Percentiles rank a stretch among this genome's conserved stretches.
These are phyloP conservation scores for Xanthoconium stramineum DNA, from an alignment of 768 basidiomycete species.

Conservation along the genomic window DNA sequence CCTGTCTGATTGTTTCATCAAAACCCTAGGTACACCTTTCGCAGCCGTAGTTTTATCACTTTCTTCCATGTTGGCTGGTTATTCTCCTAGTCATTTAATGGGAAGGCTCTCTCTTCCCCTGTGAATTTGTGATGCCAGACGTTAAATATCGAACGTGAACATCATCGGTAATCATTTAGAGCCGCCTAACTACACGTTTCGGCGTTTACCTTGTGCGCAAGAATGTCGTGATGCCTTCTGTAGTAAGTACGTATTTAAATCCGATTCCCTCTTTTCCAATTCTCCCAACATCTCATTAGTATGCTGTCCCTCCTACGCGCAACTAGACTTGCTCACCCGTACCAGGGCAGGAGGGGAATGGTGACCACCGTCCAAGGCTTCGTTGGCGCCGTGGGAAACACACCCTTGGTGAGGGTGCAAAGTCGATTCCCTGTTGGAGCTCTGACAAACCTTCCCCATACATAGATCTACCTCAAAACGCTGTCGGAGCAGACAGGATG, in stretches of 20 bases:
- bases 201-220: background rate
- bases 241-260: slow-evolving; percentile 1
- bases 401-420: slow-evolving; percentile 67
- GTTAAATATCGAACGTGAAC: slow-evolving; percentile 13
- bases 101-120: slow-evolving; percentile 17
- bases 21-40: slow-evolving; percentile 11
- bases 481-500: slow-evolving; percentile 83
- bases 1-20: slow-evolving; percentile 10
- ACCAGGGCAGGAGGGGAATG: slow-evolving; percentile 30
- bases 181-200: background rate
- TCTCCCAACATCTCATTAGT: slow-evolving; percentile 1
- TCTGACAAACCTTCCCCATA: background rate
- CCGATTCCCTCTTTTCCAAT: background rate
- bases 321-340: slow-evolving; percentile 24
- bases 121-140: slow-evolving; percentile 22
- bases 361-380: slow-evolving; percentile 69
- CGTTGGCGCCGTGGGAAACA: slow-evolving; percentile 87
- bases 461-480: slow-evolving; percentile 75
- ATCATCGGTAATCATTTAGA: slow-evolving; percentile 15
- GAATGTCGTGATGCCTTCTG: slow-evolving; percentile 19
- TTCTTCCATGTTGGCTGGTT: slow-evolving; percentile 17
- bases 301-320: slow-evolving; percentile 33
- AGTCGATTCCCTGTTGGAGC: too few species aligned
- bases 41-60: slow-evolving; percentile 14
- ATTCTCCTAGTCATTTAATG: slow-evolving; percentile 22